A percentile compares a stretch with the other conserved stretches of the same genome.
Evolutionary conservation across 768 basidiomycete genomes (phyloP).

Genomic region (Pleurotus salmoneostramineus): DNA sequence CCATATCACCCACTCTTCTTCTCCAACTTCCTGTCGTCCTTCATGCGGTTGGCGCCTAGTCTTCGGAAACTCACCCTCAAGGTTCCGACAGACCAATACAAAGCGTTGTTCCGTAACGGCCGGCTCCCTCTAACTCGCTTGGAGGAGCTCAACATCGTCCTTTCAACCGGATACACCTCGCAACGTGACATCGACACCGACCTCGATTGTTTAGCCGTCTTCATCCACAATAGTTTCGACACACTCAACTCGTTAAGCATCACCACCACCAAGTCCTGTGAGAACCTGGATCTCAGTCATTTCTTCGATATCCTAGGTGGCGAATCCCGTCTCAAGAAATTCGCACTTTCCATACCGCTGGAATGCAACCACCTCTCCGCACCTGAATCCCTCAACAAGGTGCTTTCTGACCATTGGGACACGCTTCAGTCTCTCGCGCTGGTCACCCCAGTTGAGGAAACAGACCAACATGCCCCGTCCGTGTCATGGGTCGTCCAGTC

Average conservation of each 20-base stretch:
- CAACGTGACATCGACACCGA: constrained; percentile 25
- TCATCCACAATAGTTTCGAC: constrained; percentile 36
- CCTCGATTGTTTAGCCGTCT: constrained; percentile 39
- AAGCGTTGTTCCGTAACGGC: background rate
- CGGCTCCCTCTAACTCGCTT: constrained; percentile 31
- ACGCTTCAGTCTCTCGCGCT: constrained; percentile 33
- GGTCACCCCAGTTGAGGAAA: constrained; percentile 14
- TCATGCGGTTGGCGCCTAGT: constrained; percentile 28
- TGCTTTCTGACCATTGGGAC: constrained; percentile 29
- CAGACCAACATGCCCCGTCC: background rate
- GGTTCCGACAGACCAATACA: constrained; percentile 32
- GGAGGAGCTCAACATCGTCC: constrained; percentile 27
- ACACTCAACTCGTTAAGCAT: constrained; percentile 34
- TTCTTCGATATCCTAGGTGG: constrained; percentile 32
- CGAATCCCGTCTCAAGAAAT: constrained; percentile 33
- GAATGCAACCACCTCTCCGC: constrained; percentile 38
- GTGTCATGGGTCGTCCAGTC: background rate
- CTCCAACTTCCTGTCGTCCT: constrained; percentile 29
- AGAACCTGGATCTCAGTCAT: constrained; percentile 32
- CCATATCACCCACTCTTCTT: constrained; percentile 32
- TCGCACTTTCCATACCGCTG: constrained; percentile 40
- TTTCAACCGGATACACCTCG: constrained; percentile 27
- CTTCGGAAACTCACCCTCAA: constrained; percentile 32
- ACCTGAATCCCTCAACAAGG: constrained; percentile 24
- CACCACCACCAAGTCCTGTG: constrained; percentile 29